These are phyloP conservation scores for Fragilaria radians DNA, from an alignment of 108 stramenopile genomes.

Conservation along the genomic window DNA sequence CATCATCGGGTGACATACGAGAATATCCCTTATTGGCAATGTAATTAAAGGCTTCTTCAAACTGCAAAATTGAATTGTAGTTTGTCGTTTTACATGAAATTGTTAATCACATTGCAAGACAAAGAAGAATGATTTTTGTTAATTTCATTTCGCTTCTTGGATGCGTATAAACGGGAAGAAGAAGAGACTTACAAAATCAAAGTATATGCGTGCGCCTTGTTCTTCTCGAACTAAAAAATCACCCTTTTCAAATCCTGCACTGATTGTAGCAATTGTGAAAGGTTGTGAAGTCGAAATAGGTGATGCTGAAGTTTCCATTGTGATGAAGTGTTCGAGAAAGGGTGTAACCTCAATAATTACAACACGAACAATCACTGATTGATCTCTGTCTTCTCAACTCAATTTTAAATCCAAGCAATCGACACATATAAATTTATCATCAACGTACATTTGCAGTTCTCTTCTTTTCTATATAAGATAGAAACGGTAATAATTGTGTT, in stretches of 20 bases:
- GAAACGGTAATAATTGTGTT: no score
- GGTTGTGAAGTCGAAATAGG: constrained; percentile 6
- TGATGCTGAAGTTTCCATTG: background rate
- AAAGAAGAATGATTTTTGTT: no score
- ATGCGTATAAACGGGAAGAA: no score
- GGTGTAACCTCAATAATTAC: background rate
- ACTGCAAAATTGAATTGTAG: constrained; percentile 11
- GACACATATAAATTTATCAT: no score
- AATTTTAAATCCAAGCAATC: no score
- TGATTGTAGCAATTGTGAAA: constrained; percentile 79
- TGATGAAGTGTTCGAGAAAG: background rate
- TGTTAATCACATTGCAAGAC: no score
- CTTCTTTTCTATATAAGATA: no score
- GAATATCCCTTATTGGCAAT: constrained; percentile 88
- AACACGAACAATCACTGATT: background rate
- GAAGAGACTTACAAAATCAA: constrained; percentile 45
- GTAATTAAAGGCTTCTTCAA: constrained; percentile 82
- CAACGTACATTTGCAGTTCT: no score
- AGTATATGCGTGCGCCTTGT: constrained; percentile 83
- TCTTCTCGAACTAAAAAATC: constrained; percentile 87
- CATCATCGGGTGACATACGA: constrained; percentile 75
- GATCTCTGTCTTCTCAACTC: no score
- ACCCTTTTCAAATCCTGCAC: constrained; percentile 86
- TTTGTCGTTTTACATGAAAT: no score
- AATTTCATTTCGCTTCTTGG: no score